Evolutionary conservation across 2,329 filamentous ascomycete species (phyloP), one percentile per base, ranked within the genome.

Genomic region (Aspergillus bombycis): DNA sequence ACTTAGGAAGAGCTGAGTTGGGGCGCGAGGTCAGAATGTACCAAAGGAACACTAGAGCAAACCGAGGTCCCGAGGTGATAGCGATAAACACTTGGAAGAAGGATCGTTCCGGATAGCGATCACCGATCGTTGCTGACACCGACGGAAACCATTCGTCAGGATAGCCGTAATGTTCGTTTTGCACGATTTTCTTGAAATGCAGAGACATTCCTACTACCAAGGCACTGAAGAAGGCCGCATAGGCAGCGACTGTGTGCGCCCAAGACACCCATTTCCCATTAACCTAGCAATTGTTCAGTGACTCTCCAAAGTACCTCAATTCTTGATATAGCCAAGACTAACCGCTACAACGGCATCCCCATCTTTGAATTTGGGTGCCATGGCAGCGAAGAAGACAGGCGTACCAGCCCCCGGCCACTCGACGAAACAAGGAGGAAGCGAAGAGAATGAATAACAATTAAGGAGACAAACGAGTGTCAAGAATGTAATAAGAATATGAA

Each of bases 61-160:
- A 97, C 65, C 95, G 89, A 74, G 95, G 94, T 63, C 94, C 93
- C 52, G 95, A 97, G 38, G 94, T 97, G 65, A 99, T 89, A 65
- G 94, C 94, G 76, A 99, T 99, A 77, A 98, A 97, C 69, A 99
- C 79, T 87, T 96, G 94, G 79, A 99, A 99, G 73, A 98, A 91
- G 19, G 95, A 96, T 64, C 95, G 90, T 80, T 99, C 95, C 59
- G 95, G 95, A 74, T 97, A 98, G 69, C 94, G 89, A 79, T 99
- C 95, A 77, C 95, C 95, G 80, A 99, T 99, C 41, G 95, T 98
- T 46, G 95, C 90, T 34, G 94, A 97, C 26, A 97, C 94, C 50
- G 94, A 97, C 63, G 94, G 94, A 74, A 97, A 97, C 94, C 94
- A 97, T 83, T 97, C 94, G 70, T 96, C 84, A 1, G 94, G 94